Percentiles rank a stretch among this genome's conserved stretches.
Conservation (phyloP, 208 protist species). For the Trypanosoma scelopori region DNA sequence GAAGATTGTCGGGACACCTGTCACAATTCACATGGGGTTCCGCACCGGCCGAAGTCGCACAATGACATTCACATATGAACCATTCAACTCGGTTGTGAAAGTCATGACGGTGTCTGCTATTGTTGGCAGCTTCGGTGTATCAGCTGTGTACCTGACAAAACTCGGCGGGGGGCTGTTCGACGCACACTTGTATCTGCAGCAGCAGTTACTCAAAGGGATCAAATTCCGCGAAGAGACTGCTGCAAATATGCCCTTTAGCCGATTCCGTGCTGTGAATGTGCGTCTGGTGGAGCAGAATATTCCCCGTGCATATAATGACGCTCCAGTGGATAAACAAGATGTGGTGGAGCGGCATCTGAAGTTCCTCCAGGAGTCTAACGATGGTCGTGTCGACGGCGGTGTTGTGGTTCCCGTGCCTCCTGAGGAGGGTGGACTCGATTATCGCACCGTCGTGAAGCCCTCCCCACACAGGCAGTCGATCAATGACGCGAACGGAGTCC, state of each 20-base stretch:
- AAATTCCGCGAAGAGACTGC: constrained; percentile 43
- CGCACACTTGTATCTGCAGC: constrained; percentile 79
- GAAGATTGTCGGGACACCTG: constrained; percentile 68
- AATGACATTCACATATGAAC: constrained; percentile 85
- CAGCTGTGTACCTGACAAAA: constrained; percentile 79
- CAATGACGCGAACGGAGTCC: constrained; percentile 10
- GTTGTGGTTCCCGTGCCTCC: constrained; percentile 46
- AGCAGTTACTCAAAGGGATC: constrained; percentile 71
- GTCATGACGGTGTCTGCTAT: constrained; percentile 75
- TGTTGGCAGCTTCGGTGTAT: constrained; percentile 74
- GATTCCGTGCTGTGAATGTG: constrained; percentile 59
- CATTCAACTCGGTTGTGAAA: constrained; percentile 67
- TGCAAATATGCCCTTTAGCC: constrained; percentile 46
- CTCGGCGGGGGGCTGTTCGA: constrained; percentile 79
- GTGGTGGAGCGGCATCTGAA: constrained; percentile 56
- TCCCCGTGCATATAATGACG: constrained; percentile 44
- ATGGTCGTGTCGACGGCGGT: constrained; percentile 60
- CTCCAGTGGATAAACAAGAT: constrained; percentile 27
- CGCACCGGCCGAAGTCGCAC: constrained; percentile 70
- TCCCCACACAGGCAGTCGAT: neutral
- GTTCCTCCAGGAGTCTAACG: constrained; percentile 54
- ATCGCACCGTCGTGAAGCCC: neutral
- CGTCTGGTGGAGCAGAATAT: constrained; percentile 75
- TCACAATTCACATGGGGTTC: constrained; percentile 58
- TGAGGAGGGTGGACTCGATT: constrained; percentile 62